Conservation (phyloP, 768 basidiomycete species). For the Mycena albidolilacea region DNA sequence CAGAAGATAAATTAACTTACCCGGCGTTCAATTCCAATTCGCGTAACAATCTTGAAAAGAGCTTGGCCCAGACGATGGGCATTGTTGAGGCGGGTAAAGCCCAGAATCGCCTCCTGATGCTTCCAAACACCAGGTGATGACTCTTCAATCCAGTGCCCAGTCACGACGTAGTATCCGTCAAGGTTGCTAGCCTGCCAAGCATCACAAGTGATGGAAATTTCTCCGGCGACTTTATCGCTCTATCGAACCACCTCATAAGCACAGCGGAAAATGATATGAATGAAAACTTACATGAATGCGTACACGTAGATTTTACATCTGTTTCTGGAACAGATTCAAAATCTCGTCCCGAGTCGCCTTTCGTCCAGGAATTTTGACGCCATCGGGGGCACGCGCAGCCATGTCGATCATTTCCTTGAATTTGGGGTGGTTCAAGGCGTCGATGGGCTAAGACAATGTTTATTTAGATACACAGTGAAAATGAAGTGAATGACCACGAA, state of each 20-base stretch:
- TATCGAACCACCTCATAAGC: background rate
- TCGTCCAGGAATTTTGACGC: constrained; percentile 45
- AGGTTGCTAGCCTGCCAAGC: constrained; percentile 55
- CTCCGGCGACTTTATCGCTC: constrained; percentile 40
- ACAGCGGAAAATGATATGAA: background rate
- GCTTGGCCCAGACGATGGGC: constrained; percentile 55
- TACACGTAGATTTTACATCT: constrained; percentile 1
- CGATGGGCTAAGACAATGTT: constrained; percentile 33
- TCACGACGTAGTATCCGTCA: constrained; percentile 57
- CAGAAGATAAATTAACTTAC: constrained; percentile 36
- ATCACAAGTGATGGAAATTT: constrained; percentile 53
- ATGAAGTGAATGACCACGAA: background rate
- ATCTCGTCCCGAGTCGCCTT: constrained; percentile 46
- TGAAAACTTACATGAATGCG: constrained; percentile 14
- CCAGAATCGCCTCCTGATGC: constrained; percentile 48
- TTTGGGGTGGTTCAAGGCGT: constrained; percentile 47
- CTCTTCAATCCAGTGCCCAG: constrained; percentile 30
- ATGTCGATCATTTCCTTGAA: constrained; percentile 52
- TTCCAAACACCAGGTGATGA: constrained; percentile 42
- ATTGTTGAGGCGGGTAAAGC: constrained; percentile 42
- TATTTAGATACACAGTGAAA: background rate
- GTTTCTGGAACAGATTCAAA: constrained; percentile 41
- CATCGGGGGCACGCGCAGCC: constrained; percentile 47
- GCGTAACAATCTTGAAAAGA: constrained; percentile 47
- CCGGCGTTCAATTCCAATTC: constrained; percentile 48